Evolutionary conservation across 2,329 filamentous ascomycete genomes (phyloP).

Genomic region (Herpotrichia juniperi): DNA sequence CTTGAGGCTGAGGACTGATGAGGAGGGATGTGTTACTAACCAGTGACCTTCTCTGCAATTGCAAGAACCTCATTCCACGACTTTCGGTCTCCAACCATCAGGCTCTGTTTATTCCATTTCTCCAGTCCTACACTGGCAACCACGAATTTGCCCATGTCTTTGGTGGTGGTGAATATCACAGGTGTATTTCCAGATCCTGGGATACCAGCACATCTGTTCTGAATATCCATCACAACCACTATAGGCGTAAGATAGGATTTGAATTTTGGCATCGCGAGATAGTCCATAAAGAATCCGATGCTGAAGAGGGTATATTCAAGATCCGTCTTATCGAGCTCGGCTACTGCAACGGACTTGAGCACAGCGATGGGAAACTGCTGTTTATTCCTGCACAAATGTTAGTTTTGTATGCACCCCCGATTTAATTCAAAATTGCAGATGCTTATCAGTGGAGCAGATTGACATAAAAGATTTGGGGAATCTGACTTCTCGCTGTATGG

Average conservation of each 20-base stretch:
- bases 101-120: constrained; percentile 43
- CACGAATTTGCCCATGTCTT: constrained; percentile 23
- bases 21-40: constrained; percentile 16
- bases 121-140: constrained; percentile 13
- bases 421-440: no score
- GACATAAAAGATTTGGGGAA: background rate
- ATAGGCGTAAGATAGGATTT: constrained; percentile 24
- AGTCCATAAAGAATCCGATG: constrained; percentile 36
- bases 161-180: constrained; percentile 17
- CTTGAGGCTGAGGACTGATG: no score
- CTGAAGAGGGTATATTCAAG: constrained; percentile 32
- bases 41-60: constrained; percentile 51
- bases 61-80: constrained; percentile 54
- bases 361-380: constrained; percentile 9
- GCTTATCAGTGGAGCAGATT: constrained; percentile 2
- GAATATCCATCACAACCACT: constrained; percentile 23
- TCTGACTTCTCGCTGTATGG: constrained; percentile 11
- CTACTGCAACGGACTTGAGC: constrained; percentile 14
- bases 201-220: constrained; percentile 14
- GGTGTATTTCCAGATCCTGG: constrained; percentile 18
- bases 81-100: constrained; percentile 49
- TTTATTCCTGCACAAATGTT: background rate
- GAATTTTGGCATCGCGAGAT: constrained; percentile 31
- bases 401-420: no score
- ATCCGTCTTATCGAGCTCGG: constrained; percentile 17